Evolutionary conservation across 116 monocot species (phyloP).

Genomic region (Thalassia testudinum): DNA sequence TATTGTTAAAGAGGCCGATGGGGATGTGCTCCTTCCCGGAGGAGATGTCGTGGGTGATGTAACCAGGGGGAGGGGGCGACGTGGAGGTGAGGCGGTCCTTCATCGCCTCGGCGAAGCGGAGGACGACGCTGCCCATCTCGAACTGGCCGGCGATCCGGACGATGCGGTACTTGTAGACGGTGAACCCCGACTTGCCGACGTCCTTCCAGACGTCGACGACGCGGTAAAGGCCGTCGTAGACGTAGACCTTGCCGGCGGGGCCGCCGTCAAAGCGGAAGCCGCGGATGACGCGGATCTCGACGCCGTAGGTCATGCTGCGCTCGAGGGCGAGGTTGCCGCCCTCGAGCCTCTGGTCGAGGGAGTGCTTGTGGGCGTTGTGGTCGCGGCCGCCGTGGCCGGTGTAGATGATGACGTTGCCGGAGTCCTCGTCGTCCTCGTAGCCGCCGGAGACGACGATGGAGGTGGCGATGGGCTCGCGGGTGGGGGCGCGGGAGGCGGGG

Average conservation of each 20-base stretch:
- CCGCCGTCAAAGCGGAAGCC: constrained; percentile 39
- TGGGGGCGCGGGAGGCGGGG: constrained; percentile 20
- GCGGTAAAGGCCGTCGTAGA: constrained; percentile 90
- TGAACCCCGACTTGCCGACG: constrained; percentile 79
- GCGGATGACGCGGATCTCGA: constrained; percentile 80
- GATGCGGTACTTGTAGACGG: constrained; percentile 78
- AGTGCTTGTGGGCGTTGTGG: constrained; percentile 24
- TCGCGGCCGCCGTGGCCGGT: constrained; percentile 83
- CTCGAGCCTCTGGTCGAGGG: constrained; percentile 46
- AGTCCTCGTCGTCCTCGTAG: constrained; percentile 92
- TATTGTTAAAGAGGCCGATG: constrained; percentile 59
- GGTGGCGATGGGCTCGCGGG: constrained; percentile 78
- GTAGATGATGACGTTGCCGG: constrained; percentile 64
- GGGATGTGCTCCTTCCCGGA: constrained; percentile 50
- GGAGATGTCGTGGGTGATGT: constrained; percentile 56
- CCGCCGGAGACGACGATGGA: constrained; percentile 93
- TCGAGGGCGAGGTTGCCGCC: constrained; percentile 81
- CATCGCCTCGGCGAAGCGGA: constrained; percentile 38
- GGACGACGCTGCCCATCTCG: constrained; percentile 50
- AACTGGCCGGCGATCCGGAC: constrained; percentile 64
- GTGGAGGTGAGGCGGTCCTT: constrained; percentile 25
- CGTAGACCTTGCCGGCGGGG: constrained; percentile 46
- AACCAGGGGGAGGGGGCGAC: constrained; percentile 48
- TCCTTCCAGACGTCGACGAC: constrained; percentile 66
- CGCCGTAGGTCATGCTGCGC: constrained; percentile 68